phyloP scores from a whole-genome alignment of 2,329 filamentous ascomycete species.

The Canariomyces notabilis region DNA sequence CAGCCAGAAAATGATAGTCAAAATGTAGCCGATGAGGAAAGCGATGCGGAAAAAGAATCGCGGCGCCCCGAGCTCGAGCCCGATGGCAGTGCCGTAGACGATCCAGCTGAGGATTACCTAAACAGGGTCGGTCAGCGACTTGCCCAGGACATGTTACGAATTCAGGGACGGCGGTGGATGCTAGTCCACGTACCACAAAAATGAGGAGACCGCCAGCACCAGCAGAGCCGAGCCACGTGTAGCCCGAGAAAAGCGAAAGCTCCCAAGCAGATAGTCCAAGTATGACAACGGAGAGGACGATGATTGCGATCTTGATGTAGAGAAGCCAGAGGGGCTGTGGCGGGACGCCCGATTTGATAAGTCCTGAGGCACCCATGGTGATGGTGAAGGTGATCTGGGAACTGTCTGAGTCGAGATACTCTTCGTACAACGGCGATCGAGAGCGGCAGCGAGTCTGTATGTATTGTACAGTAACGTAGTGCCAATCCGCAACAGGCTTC shows the following conservation, averaged over 20 bases:
- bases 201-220: conserved; percentile 40
- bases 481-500: too few species aligned
- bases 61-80: conserved; percentile 33
- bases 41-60: conserved; percentile 36
- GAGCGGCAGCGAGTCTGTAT: too few species aligned
- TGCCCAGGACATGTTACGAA: background rate
- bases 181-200: conserved; percentile 39
- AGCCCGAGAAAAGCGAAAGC: conserved; percentile 31
- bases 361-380: conserved; percentile 25
- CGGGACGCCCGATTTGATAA: conserved; percentile 36
- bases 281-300: conserved; percentile 37
- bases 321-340: conserved; percentile 33
- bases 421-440: too few species aligned
- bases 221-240: conserved; percentile 23
- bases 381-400: too few species aligned
- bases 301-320: conserved; percentile 34
- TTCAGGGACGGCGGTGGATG: conserved; percentile 23
- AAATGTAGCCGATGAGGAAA: conserved; percentile 33
- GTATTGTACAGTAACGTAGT: too few species aligned
- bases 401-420: too few species aligned
- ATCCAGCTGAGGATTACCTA: conserved; percentile 39
- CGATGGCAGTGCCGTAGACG: conserved; percentile 36
- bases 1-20: conserved; percentile 42
- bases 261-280: conserved; percentile 39
- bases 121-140: conserved; percentile 8